Evolutionary conservation across 306 rosid genomes (phyloP).

Genomic region (Casuarina cunninghamiana): DNA sequence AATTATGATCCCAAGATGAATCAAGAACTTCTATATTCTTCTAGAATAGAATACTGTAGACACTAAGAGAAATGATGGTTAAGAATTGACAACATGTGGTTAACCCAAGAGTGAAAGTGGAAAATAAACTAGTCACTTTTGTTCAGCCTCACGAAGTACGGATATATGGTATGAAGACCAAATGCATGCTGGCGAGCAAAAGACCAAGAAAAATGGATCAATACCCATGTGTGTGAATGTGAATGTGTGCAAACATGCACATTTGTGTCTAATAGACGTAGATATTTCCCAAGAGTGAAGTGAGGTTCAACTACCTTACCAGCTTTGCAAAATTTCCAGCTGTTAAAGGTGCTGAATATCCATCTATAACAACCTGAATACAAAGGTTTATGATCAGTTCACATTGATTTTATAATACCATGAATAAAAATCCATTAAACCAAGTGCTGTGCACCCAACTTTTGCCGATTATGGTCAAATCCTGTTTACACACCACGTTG

Average conservation of each 20-base stretch:
- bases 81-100: too few relatives aligned
- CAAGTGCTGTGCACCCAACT: constrained; percentile 14
- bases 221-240: neutral
- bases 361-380: constrained; percentile 79
- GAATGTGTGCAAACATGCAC: too few relatives aligned
- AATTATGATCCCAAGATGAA: too few relatives aligned
- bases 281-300: constrained; percentile 30
- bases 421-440: neutral
- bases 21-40: too few relatives aligned
- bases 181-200: constrained; percentile 4
- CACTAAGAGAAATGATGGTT: neutral
- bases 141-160: constrained; percentile 7
- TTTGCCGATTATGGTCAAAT: neutral
- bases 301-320: constrained; percentile 88
- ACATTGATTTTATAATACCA: constrained; percentile 5
- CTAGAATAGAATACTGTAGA: neutral
- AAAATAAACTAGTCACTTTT: constrained; percentile 4
- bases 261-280: neutral
- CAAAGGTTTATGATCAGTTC: constrained; percentile 25
- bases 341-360: constrained; percentile 91
- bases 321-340: constrained; percentile 90
- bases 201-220: constrained; percentile 20
- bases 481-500: neutral
- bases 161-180: constrained; percentile 6
- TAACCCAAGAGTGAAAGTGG: neutral